These are phyloP conservation scores for Artemisia argyi DNA, from an alignment of 129 eudicot species.

Conservation along the genomic window DNA sequence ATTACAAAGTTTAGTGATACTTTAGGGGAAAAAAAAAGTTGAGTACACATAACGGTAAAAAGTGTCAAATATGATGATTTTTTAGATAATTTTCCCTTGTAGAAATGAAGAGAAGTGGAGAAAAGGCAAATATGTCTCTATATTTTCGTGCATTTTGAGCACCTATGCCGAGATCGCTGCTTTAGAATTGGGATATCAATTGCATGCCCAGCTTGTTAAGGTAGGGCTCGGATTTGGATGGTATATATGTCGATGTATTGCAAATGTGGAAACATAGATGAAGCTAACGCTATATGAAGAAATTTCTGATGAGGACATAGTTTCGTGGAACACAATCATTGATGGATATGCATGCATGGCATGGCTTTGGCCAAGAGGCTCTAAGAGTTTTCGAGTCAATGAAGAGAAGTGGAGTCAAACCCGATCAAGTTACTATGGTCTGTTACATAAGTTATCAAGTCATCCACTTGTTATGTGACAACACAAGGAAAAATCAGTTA, in stretches of 20 bases:
- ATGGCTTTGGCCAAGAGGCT: constrained; percentile 71
- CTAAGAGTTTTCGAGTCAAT: constrained; percentile 31
- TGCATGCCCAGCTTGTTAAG: constrained; percentile 55
- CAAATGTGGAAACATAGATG: constrained; percentile 11
- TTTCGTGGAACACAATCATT: constrained; percentile 35
- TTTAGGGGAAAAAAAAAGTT: too few species aligned
- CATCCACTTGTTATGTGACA: too few species aligned
- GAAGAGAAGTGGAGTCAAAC: too few species aligned
- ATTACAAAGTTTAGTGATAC: too few species aligned
- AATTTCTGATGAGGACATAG: constrained; percentile 51
- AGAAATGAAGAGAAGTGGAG: constrained; percentile 57
- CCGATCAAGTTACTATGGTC: too few species aligned
- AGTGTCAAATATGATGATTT: too few species aligned
- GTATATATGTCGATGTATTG: constrained; percentile 48
- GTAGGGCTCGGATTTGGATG: constrained; percentile 48
- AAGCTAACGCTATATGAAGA: constrained; percentile 5
- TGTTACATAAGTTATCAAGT: too few species aligned
- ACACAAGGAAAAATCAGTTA: too few species aligned
- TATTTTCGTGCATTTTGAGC: constrained; percentile 61
- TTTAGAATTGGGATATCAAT: constrained; percentile 65
- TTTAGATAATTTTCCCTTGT: too few species aligned
- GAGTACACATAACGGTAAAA: too few species aligned
- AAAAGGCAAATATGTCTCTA: constrained; percentile 56
- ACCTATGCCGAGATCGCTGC: constrained; percentile 71
- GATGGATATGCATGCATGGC: constrained; percentile 80